Evolutionary conservation across 106 monocot genomes (phyloP).

Genomic region (Cymbidium sinense): DNA sequence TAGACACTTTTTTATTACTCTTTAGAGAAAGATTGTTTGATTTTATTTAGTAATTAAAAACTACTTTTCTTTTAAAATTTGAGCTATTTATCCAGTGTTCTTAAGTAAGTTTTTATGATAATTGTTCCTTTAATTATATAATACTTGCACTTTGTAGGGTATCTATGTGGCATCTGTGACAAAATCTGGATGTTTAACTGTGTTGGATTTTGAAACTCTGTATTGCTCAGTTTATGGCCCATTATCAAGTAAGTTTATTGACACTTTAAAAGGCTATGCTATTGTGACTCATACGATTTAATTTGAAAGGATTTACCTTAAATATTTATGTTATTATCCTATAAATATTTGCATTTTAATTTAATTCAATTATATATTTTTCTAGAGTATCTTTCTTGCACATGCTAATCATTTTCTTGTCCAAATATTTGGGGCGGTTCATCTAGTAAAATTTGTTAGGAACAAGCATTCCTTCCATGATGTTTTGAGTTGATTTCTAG

Average conservation of each 20-base stretch:
- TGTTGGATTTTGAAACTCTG: constrained; percentile 86
- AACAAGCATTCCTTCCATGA: too few species aligned
- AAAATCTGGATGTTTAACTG: constrained; percentile 78
- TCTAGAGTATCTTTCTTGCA: too few species aligned
- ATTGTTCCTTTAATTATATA: not conserved
- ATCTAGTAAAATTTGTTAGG: too few species aligned
- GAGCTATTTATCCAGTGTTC: not conserved
- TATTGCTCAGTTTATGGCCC: constrained; percentile 56
- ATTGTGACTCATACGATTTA: not conserved
- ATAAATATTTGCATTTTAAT: too few species aligned
- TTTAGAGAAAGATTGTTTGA: not conserved
- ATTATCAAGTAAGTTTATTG: constrained; percentile 33
- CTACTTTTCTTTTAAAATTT: not conserved
- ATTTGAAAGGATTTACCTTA: not conserved
- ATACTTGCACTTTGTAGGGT: constrained; percentile 33
- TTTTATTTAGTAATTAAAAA: not conserved
- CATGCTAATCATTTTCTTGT: too few species aligned
- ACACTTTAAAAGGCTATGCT: not conserved
- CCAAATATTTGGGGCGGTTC: too few species aligned
- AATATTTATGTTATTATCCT: too few species aligned
- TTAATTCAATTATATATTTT: too few species aligned
- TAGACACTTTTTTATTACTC: not conserved
- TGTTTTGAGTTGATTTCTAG: too few species aligned
- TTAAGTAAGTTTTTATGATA: not conserved
- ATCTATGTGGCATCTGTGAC: constrained; percentile 86